Percentiles rank a stretch among this genome's conserved stretches.
phyloP scores from a whole-genome alignment of 2,329 filamentous ascomycete genomes.

The Pleurostoma richardsiae region DNA sequence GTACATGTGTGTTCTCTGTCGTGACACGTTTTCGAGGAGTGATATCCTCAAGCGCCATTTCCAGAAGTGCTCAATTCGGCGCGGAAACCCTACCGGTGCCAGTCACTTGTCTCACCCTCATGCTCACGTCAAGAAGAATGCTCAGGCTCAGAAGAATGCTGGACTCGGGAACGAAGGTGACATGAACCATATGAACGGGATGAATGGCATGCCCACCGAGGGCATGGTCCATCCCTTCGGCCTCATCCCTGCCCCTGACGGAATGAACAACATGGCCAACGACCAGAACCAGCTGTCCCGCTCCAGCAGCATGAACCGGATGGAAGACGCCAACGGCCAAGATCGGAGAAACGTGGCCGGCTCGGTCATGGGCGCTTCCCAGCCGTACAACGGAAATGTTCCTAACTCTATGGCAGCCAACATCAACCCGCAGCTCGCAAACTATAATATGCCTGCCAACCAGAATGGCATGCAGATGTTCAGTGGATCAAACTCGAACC shows the following conservation, averaged over 20 bases:
- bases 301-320: slow-evolving; percentile 54
- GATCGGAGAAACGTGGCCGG: slow-evolving; percentile 54
- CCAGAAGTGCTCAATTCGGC: slow-evolving; percentile 95
- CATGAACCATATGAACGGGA: slow-evolving; percentile 56
- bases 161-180: slow-evolving; percentile 47
- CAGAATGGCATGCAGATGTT: slow-evolving; percentile 63
- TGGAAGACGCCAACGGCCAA: slow-evolving; percentile 49
- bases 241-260: slow-evolving; percentile 41
- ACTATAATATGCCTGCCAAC: slow-evolving; percentile 58
- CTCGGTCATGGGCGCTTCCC: slow-evolving; percentile 45
- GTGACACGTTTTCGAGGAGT: slow-evolving; percentile 95
- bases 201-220: slow-evolving; percentile 53
- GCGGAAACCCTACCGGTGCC: slow-evolving; percentile 91
- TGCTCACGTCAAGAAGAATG: slow-evolving; percentile 78
- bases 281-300: slow-evolving; percentile 59
- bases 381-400: slow-evolving; percentile 54
- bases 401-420: slow-evolving; percentile 56
- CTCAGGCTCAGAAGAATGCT: slow-evolving; percentile 50
- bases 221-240: slow-evolving; percentile 45
- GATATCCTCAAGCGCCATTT: slow-evolving; percentile 99
- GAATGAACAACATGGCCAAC: slow-evolving; percentile 54
- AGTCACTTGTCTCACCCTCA: slow-evolving; percentile 92
- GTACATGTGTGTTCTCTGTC: slow-evolving; percentile 96
- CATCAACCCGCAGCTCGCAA: slow-evolving; percentile 58
- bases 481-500: slow-evolving; percentile 53